These are phyloP conservation scores for Pestalotiopsis sp. DNA, from an alignment of 2,329 filamentous ascomycete species.

Conservation along the genomic window DNA sequence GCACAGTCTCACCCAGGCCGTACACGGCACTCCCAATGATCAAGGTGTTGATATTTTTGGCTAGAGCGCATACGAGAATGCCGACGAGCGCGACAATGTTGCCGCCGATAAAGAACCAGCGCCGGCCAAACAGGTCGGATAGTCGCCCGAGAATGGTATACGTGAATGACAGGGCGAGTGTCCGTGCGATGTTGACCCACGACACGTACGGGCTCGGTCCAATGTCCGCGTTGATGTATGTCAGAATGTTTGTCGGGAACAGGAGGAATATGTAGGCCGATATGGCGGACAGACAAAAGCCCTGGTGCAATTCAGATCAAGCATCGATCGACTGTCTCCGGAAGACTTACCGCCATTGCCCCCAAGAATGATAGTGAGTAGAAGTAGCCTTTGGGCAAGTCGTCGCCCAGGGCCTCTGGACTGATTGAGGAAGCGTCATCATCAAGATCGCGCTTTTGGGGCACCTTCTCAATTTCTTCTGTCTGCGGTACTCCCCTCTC, in stretches of 20 bases:
- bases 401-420: slow-evolving; percentile 35
- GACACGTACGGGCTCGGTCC: slow-evolving; percentile 36
- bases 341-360: slow-evolving; percentile 30
- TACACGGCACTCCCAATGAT: slow-evolving; percentile 39
- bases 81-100: slow-evolving; percentile 38
- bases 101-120: slow-evolving; percentile 43
- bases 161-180: slow-evolving; percentile 37
- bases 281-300: slow-evolving; percentile 40
- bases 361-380: slow-evolving; percentile 37
- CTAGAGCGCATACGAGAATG: slow-evolving; percentile 37
- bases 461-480: slow-evolving; percentile 17
- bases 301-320: slow-evolving; percentile 24
- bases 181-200: slow-evolving; percentile 39
- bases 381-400: slow-evolving; percentile 40
- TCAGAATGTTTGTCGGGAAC: slow-evolving; percentile 39
- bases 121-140: slow-evolving; percentile 41
- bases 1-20: slow-evolving; percentile 38
- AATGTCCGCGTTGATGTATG: slow-evolving; percentile 40
- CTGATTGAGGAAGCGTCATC: slow-evolving; percentile 36
- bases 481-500: neutral
- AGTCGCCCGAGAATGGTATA: slow-evolving; percentile 41
- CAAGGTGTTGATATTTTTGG: slow-evolving; percentile 36
- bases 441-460: slow-evolving; percentile 50
- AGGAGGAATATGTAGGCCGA: slow-evolving; percentile 40
- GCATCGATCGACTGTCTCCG: neutral